Percentiles rank a stretch among this genome's conserved stretches.
phyloP scores from a whole-genome alignment of 169 alveolate species.

The Plasmodium ovale region DNA sequence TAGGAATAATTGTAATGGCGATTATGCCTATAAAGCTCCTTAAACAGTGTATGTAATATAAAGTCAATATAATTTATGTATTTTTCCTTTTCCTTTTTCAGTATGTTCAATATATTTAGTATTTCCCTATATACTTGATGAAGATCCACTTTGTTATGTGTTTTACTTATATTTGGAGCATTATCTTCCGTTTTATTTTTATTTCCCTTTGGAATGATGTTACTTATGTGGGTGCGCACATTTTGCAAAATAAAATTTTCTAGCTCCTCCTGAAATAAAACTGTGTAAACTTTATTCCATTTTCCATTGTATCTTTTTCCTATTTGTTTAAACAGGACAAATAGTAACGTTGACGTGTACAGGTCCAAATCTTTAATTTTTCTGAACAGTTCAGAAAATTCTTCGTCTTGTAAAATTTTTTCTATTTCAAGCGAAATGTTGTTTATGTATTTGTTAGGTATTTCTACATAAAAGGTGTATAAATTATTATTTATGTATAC shows the following conservation, averaged over 20 bases:
- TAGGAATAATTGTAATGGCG: conserved; percentile 62
- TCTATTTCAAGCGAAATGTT: neutral
- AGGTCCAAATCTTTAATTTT: conserved; percentile 27
- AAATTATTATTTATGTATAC: conserved; percentile 18
- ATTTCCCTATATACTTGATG: conserved; percentile 33
- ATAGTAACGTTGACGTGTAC: conserved; percentile 18
- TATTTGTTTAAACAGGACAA: conserved; percentile 17
- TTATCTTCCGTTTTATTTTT: neutral
- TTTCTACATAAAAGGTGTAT: conserved; percentile 16
- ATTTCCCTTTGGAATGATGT: neutral
- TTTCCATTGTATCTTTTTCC: conserved; percentile 2
- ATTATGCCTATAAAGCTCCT: conserved; percentile 20
- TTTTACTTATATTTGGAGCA: neutral
- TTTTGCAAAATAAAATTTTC: conserved; percentile 23
- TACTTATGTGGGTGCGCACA: conserved; percentile 25
- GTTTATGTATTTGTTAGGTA: neutral
- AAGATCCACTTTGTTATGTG: conserved; percentile 16
- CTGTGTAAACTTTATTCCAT: neutral
- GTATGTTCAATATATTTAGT: conserved; percentile 31
- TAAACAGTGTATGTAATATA: conserved; percentile 17
- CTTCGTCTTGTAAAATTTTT: neutral
- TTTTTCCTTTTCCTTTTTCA: conserved; percentile 14
- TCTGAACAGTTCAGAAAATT: neutral
- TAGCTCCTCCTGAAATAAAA: neutral
- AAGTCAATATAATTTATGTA: conserved; percentile 21